phyloP scores from a whole-genome alignment of 2,329 filamentous ascomycete genomes.

The Colletotrichum viniferum region DNA sequence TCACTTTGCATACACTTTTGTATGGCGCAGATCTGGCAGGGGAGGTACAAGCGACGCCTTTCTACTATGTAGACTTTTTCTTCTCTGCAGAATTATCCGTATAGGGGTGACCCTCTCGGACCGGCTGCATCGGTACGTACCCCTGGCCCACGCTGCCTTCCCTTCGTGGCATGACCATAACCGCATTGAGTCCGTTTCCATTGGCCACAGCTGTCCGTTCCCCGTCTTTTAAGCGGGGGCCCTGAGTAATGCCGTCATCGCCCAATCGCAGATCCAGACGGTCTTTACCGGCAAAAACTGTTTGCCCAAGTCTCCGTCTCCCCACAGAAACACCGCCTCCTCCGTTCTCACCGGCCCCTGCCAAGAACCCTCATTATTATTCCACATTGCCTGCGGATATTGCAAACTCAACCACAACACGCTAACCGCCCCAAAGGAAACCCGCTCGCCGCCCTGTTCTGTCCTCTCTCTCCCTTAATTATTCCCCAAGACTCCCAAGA shows the following conservation, averaged over 20 bases:
- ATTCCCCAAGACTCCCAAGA: not conserved
- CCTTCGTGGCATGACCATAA: not conserved
- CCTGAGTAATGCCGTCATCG: not conserved
- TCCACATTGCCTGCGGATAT: not conserved
- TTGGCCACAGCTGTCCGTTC: not conserved
- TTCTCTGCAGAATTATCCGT: not conserved
- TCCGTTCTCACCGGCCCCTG: not conserved
- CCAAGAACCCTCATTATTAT: not conserved
- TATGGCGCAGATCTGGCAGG: not conserved
- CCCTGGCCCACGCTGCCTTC: not conserved
- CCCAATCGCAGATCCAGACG: too few relatives aligned
- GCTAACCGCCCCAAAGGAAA: not conserved
- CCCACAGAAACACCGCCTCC: not conserved
- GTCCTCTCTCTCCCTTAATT: not conserved
- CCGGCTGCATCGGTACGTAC: not conserved
- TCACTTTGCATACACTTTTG: not conserved
- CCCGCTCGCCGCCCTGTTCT: not conserved
- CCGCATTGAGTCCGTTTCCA: slow-evolving; percentile 2
- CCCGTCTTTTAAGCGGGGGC: not conserved
- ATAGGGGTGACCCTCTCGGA: not conserved
- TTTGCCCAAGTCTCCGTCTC: not conserved
- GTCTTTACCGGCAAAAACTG: not conserved
- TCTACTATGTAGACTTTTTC: too few relatives aligned
- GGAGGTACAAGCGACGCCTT: not conserved
- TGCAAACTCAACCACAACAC: not conserved